Base-by-base conservation (phyloP, 441 rosid species). In the Gossypium aridum region DNA sequence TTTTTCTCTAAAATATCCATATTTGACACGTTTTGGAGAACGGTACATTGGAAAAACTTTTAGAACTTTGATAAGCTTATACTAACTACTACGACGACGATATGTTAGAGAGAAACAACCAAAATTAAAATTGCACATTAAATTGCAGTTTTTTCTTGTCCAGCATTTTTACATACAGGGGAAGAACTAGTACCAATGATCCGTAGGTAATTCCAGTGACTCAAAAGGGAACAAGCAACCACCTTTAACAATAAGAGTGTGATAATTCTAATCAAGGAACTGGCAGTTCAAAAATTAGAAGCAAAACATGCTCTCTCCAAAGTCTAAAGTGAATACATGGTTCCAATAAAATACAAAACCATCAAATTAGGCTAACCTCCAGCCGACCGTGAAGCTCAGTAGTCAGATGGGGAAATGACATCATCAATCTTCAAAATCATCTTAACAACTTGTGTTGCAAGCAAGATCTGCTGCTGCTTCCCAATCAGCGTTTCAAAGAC, bases 361-460 rank as follows among this genome's bases (percentile, higher is more conserved):
- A 28, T 53, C 65, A 76, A 72, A 54, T 70, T 26, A 74, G 37
- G 12, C 16, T 7, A 20, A 62, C 66, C 66, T 62, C 20, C 39
- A 49, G 73, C 66, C 14, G 45, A 28, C 39, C 66, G 16, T 23
- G 62, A 73, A 62, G 68, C 54, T 91, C 85, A 96, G 82, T 80
- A 94, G 0, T 94, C 94, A 5, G 92, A 80, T 5, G 97, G 95
- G 54, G 97, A 86, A 78, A 96, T 96, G 71, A 96, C 98, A 83
- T 96, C 99, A n/a, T 96, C 99, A 45, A 94, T 96, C 84, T 96
- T 96, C 75, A 96, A 75, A 28, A 96, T 92, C 99, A 96, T 96
- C 85, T 96, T 96, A 51, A 96, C 98, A 54, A 96, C 99, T 81
- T 96, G 99, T 2, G 99, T 96, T 37, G 99, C 99, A 26, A 94